A percentile compares a stretch with the other conserved stretches of the same genome.
These are phyloP conservation scores for Phanerochaete carnosa DNA, from an alignment of 768 basidiomycete species.

Conservation along the genomic window DNA sequence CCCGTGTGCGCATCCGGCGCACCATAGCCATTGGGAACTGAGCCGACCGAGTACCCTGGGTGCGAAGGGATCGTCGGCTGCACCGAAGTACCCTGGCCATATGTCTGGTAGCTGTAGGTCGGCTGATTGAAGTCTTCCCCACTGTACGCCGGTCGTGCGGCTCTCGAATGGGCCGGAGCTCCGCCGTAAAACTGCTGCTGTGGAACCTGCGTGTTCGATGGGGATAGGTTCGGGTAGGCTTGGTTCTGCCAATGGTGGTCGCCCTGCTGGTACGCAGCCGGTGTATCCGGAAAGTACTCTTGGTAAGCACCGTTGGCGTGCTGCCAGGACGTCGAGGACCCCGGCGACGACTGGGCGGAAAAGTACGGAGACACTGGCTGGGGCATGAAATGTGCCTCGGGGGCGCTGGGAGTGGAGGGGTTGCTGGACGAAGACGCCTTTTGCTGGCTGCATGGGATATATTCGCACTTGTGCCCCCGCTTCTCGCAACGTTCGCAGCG, in stretches of 20 bases:
- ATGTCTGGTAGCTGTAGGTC: constrained; percentile 13
- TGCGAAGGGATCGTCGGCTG: constrained; percentile 14
- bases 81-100: constrained; percentile 7
- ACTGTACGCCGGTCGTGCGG: constrained; percentile 6
- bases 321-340: constrained; percentile 10
- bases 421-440: constrained; percentile 14
- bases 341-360: background rate
- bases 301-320: background rate
- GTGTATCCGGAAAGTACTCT: constrained; percentile 5
- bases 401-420: constrained; percentile 9
- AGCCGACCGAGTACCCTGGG: constrained; percentile 11
- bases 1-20: constrained; percentile 11
- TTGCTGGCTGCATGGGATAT: constrained; percentile 39
- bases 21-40: constrained; percentile 14
- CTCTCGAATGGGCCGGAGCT: constrained; percentile 8
- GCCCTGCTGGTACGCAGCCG: constrained; percentile 1
- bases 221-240: constrained; percentile 3
- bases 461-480: constrained; percentile 35
- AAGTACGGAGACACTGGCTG: constrained; percentile 3
- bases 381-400: constrained; percentile 3
- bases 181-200: constrained; percentile 7
- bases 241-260: constrained; percentile 7
- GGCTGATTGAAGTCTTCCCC: constrained; percentile 12
- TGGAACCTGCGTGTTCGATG: constrained; percentile 5
- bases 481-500: constrained; percentile 41